Evolutionary conservation across 345 rosid genomes (phyloP), one percentile per base, ranked within the genome.

Genomic region (Clarkia xantiana): DNA sequence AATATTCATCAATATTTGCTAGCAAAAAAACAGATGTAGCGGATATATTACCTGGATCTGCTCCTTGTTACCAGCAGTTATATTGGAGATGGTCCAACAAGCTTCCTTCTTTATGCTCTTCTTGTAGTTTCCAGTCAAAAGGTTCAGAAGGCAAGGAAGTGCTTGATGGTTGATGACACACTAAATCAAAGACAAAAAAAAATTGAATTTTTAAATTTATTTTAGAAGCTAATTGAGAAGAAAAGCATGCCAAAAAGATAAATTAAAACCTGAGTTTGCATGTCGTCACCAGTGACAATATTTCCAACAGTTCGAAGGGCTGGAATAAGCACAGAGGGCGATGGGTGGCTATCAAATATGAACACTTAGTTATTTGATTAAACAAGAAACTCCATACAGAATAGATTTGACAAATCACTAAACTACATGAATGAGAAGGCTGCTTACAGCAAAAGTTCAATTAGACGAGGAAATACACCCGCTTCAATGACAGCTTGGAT

Each of bases 31-130:
- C 14, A 17, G 10, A 51, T 20, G 18, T 5, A 51, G 44, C 14
- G 17, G n/a, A 9, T n/a, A 6, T 7, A 9, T 15, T 45, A 71
- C 84, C 80, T 77, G 77, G 62, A 78, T 78, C 63, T 78, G 84
- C 59, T 72, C 84, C 67, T 71, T 64, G 64, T 76, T 76, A 47
- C 95, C 95, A 71, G 95, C 93, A 14, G 93, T 80, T 44, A 86
- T 86, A 58, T 86, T 86, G 11, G 95, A 86, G 56, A 86, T 76
- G 40, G 93, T 82, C 95, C 95, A 86, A 53, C 95, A 86, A 15
- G 95, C 86, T 80, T 82, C 88, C 73, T 86, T 86, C 76, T 76
- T 82, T 58, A 86, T 80, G 66, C 88, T 86, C 74, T 80, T 82
- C 68, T 86, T 82, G 62, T 74, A 71, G 48, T 64, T 69, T 41